Evolutionary conservation across 129 eudicot species (phyloP).

Genomic region (Chrysanthemum seticuspe): DNA sequence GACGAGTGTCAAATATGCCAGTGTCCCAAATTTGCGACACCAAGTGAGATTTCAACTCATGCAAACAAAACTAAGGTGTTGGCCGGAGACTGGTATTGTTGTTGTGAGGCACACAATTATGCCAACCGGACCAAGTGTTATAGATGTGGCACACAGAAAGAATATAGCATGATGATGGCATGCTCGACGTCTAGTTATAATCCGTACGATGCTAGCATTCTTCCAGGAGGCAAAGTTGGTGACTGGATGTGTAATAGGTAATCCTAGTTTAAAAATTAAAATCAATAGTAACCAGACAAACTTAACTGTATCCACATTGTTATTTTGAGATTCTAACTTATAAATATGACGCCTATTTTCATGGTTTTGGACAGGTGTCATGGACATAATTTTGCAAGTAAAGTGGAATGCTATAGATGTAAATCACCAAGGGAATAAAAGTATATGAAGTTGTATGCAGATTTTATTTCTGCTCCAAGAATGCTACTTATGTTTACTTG

Average conservation of each 20-base stretch:
- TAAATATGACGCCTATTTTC: conserved; percentile 2
- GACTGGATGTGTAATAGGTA: conserved; percentile 91
- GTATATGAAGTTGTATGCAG: conserved; percentile 11
- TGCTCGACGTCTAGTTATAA: conserved; percentile 34
- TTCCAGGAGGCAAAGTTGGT: conserved; percentile 90
- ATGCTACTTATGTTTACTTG: conserved; percentile 13
- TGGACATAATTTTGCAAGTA: conserved; percentile 85
- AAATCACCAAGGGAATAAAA: conserved; percentile 57
- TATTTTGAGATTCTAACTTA: not conserved
- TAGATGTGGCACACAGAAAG: conserved; percentile 44
- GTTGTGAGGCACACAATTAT: conserved; percentile 57
- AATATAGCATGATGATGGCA: conserved; percentile 39
- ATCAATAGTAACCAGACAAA: no score
- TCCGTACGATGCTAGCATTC: conserved; percentile 32
- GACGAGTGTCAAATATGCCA: conserved; percentile 39
- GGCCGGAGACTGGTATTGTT: conserved; percentile 56
- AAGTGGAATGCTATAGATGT: conserved; percentile 81
- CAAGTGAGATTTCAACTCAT: conserved; percentile 35
- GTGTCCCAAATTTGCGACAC: conserved; percentile 45
- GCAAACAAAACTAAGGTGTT: conserved; percentile 40
- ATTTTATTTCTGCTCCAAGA: conserved; percentile 9
- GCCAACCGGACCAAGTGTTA: conserved; percentile 44
- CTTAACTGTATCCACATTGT: not conserved
- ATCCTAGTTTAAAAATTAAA: not conserved
- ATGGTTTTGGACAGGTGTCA: conserved; percentile 52